phyloP scores from a whole-genome alignment of 179 eudicot genomes.

The Kewa caespitosa region DNA sequence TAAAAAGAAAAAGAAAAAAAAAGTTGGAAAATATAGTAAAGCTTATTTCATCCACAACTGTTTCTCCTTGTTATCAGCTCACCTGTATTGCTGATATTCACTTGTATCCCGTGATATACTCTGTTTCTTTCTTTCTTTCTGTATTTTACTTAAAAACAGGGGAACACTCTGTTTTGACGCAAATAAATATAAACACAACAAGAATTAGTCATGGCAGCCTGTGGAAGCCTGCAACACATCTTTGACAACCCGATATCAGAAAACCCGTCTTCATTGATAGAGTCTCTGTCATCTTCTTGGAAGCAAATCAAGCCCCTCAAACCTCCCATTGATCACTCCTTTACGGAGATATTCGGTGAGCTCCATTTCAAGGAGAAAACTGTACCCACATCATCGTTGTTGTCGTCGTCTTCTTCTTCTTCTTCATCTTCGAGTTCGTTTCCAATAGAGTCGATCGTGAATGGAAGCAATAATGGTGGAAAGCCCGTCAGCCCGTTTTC shows the following conservation, averaged over 20 bases:
- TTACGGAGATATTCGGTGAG: constrained; percentile 73
- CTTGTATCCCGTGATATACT: constrained; percentile 36
- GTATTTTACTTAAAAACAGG: constrained; percentile 17
- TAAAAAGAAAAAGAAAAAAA: too few species aligned
- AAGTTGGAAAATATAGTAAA: too few species aligned
- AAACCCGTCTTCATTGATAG: constrained; percentile 47
- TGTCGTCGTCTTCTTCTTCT: constrained; percentile 20
- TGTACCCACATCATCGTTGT: constrained; percentile 8
- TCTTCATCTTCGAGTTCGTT: constrained; percentile 15
- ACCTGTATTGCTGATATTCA: constrained; percentile 26
- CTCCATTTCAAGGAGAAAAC: constrained; percentile 55
- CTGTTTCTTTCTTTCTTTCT: constrained; percentile 19
- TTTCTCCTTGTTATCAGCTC: constrained; percentile 11
- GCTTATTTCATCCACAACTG: neutral
- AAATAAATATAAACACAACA: constrained; percentile 12
- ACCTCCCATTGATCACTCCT: constrained; percentile 43
- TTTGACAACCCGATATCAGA: constrained; percentile 63
- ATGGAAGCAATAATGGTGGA: constrained; percentile 1
- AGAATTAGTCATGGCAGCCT: constrained; percentile 52
- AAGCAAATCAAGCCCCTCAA: constrained; percentile 38
- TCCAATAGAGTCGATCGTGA: constrained; percentile 1
- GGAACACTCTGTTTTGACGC: constrained; percentile 1
- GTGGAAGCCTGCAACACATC: constrained; percentile 70
- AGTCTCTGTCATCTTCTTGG: constrained; percentile 53
- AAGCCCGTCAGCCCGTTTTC: constrained; percentile 8